Conservation (phyloP, 2,329 filamentous ascomycete species). For the Botryotinia narcissicola region DNA sequence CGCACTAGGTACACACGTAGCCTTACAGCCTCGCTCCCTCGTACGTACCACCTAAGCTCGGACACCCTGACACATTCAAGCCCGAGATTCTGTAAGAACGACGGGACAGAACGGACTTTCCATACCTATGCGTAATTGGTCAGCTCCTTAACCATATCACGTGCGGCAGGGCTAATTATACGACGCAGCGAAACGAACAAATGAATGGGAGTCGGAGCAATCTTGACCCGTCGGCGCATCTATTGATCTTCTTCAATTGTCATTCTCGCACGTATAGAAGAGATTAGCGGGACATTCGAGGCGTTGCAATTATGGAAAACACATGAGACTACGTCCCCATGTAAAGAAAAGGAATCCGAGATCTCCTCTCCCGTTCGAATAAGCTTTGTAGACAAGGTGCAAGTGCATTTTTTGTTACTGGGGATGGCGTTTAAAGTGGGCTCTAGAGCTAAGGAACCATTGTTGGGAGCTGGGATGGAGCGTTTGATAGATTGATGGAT, state of each 20-base stretch:
- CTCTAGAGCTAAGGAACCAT: neutral
- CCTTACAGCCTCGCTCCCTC: neutral
- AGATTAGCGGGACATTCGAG: neutral
- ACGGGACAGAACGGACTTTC: neutral
- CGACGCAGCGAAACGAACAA: neutral
- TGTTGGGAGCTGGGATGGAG: neutral
- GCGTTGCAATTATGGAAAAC: neutral
- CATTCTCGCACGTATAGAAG: neutral
- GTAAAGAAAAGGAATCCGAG: neutral
- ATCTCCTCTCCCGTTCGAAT: neutral
- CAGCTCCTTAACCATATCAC: neutral
- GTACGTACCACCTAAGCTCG: neutral
- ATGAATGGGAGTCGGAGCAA: neutral
- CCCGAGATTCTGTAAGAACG: neutral
- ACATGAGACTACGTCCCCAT: too few species aligned
- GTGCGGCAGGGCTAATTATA: neutral
- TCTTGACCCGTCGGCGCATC: neutral
- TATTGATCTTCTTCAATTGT: neutral
- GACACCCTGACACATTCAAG: neutral
- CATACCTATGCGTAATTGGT: neutral
- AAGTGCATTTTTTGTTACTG: neutral
- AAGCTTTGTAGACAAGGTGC: neutral
- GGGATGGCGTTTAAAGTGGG: neutral
- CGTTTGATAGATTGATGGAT: neutral
- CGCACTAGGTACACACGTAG: neutral